Evolutionary conservation across 2,329 filamentous ascomycete species (phyloP), one percentile per base, ranked within the genome.

Genomic region (Stagonosporopsis vannaccii): DNA sequence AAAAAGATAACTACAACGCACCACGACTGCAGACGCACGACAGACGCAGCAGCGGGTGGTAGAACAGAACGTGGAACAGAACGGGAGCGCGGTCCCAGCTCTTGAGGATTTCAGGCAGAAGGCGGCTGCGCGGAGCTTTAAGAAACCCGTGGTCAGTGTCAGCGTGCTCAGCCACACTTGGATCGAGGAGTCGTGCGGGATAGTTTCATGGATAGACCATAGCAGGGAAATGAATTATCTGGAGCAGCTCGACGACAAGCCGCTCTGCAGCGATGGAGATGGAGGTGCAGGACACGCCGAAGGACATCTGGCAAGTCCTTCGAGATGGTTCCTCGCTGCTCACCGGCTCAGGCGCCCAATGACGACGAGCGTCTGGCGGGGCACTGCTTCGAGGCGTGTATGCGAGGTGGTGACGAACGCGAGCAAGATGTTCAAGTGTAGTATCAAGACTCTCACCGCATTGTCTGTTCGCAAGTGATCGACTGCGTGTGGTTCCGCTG

Each of bases 141-240:
- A 51, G 53, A 28, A n/a, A 56, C 40, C 26, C 49, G 49, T 48
- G 45, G 45, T 49, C 60, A 32, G 17, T 45, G 56, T 63, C 63
- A 67, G 64, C 58, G 39, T 51, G 47, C 47, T 51, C 25, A 51
- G 62, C 63, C 68, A 63, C 64, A 57, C 56, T 63, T 61, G 30
- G 23, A 17, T 26, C 33, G 19, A 51, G 12, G 28, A 8, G 11
- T 19, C 13, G 23, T 5, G 25, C 40, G 23, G 25, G 26, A 12
- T n/a, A 4, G 39, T 20, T 25, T 41, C 33, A 49, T 35, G 32
- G 33, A 41, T 39, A 19, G 15, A 23, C 3, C 19, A 20, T 15
- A 17, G 7, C 7, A 25, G 12, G 23, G 23, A 25, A n/a, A 23
- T 25, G 37, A 20, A n/a, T 13, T 41, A 26, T 23, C 7, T 6